Conservation (phyloP, 129 eudicot species). For the Lonicera japonica region DNA sequence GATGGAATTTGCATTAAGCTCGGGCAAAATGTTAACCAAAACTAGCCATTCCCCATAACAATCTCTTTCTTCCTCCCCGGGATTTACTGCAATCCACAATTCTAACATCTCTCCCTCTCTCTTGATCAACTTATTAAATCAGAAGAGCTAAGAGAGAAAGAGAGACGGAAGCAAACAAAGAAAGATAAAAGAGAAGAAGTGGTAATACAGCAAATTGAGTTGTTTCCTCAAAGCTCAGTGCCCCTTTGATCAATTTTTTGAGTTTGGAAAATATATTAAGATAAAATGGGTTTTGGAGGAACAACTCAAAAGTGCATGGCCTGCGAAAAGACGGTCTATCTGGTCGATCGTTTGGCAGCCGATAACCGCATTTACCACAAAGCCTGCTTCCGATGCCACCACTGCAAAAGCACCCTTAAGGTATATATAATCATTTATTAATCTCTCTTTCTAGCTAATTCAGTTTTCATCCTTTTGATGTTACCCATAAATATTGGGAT, state of each 20-base stretch:
- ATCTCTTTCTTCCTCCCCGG: slow-evolving; percentile 5
- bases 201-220: not conserved
- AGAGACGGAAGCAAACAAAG: not conserved
- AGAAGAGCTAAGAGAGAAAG: slow-evolving; percentile 11
- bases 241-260: not conserved
- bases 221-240: not conserved
- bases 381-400: slow-evolving; percentile 95
- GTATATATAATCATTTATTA: slow-evolving; percentile 17
- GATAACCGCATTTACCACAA: slow-evolving; percentile 70
- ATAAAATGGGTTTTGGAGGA: slow-evolving; percentile 47
- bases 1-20: too few relatives aligned
- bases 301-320: slow-evolving; percentile 71
- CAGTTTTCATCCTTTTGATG: not conserved
- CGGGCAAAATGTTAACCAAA: too few relatives aligned
- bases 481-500: not conserved
- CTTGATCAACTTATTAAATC: slow-evolving; percentile 9
- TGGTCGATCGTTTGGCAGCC: slow-evolving; percentile 75
- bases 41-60: too few relatives aligned
- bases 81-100: slow-evolving; percentile 24
- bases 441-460: not conserved
- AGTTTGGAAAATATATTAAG: not conserved
- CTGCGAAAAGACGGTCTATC: slow-evolving; percentile 81
- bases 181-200: not conserved
- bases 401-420: slow-evolving; percentile 92
- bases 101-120: not conserved